A percentile compares a stretch with the other conserved stretches of the same genome.
phyloP scores from a whole-genome alignment of 495 filamentous ascomycete species.

The Hypoxylon fragiforme region DNA sequence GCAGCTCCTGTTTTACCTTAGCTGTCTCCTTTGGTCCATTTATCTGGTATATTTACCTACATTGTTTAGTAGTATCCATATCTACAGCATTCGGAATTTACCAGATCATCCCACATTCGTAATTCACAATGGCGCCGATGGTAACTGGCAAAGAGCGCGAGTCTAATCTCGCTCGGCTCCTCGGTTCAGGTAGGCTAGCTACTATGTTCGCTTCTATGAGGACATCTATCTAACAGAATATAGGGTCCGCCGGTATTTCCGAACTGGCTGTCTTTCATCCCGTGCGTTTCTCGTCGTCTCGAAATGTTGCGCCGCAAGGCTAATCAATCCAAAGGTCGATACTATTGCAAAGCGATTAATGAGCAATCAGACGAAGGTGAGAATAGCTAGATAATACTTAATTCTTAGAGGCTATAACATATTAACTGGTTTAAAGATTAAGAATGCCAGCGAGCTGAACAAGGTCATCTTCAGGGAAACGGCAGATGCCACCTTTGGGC shows the following conservation, averaged over 20 bases:
- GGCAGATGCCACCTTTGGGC: conserved; percentile 65
- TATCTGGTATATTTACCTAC: not conserved
- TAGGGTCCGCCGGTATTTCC: conserved; percentile 92
- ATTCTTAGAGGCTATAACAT: conserved; percentile 16
- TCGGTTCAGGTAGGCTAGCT: conserved; percentile 77
- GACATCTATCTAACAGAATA: conserved; percentile 1
- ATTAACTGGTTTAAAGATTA: conserved; percentile 54
- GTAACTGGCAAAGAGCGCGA: conserved; percentile 74
- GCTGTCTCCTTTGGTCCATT: not conserved
- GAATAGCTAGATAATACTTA: conserved; percentile 11
- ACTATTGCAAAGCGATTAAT: conserved; percentile 98
- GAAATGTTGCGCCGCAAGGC: conserved; percentile 30
- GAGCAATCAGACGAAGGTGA: conserved; percentile 88
- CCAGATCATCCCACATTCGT: conserved; percentile 5
- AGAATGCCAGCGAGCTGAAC: conserved; percentile 67
- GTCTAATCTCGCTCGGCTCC: conserved; percentile 80
- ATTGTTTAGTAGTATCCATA: not conserved
- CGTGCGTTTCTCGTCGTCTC: conserved; percentile 54
- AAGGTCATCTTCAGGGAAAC: conserved; percentile 92
- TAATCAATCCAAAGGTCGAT: conserved; percentile 70
- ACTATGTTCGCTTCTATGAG: not conserved
- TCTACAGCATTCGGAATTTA: too few species aligned
- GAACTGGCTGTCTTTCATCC: conserved; percentile 97
- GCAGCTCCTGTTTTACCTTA: not conserved
- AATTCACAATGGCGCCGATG: conserved; percentile 51